These are phyloP conservation scores for Ceratobasidium sp. DNA, from an alignment of 1,284 basidiomycete species.

Conservation along the genomic window DNA sequence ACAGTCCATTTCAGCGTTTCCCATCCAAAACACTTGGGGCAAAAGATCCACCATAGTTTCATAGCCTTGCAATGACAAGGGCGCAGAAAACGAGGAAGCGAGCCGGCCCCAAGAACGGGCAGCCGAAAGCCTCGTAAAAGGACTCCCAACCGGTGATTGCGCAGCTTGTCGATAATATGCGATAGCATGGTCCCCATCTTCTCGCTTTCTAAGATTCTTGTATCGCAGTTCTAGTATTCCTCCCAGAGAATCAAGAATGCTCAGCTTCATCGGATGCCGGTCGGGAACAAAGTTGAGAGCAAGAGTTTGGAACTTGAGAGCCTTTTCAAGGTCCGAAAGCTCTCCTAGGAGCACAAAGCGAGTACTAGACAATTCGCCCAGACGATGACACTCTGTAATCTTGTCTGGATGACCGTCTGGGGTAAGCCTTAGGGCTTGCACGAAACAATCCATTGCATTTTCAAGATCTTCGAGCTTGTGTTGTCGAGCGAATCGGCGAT, in stretches of 20 bases:
- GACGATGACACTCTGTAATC: background rate
- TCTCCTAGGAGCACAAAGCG: conserved; percentile 12
- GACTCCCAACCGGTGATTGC: background rate
- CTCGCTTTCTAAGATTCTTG: background rate
- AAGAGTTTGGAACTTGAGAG: conserved; percentile 5
- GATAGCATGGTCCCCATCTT: background rate
- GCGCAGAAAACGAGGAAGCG: background rate
- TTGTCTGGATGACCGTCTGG: conserved; percentile 16
- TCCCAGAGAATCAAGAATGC: conserved; percentile 1
- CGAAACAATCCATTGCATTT: background rate
- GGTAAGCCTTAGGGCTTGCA: background rate
- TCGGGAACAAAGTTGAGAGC: background rate
- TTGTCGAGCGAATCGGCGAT: background rate
- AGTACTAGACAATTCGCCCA: background rate
- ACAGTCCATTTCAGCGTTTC: background rate
- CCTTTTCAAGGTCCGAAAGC: conserved; percentile 15
- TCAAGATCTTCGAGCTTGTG: background rate
- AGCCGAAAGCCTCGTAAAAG: conserved; percentile 9
- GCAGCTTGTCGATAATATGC: background rate
- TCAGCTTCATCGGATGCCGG: background rate
- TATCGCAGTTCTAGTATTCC: background rate
- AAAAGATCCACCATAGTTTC: conserved; percentile 14
- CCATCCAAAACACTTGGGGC: conserved; percentile 36
- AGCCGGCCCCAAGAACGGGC: conserved; percentile 15
- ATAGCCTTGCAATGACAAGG: conserved; percentile 20